These are phyloP conservation scores for Trametes punicea DNA, from an alignment of 768 basidiomycete genomes.

Conservation along the genomic window DNA sequence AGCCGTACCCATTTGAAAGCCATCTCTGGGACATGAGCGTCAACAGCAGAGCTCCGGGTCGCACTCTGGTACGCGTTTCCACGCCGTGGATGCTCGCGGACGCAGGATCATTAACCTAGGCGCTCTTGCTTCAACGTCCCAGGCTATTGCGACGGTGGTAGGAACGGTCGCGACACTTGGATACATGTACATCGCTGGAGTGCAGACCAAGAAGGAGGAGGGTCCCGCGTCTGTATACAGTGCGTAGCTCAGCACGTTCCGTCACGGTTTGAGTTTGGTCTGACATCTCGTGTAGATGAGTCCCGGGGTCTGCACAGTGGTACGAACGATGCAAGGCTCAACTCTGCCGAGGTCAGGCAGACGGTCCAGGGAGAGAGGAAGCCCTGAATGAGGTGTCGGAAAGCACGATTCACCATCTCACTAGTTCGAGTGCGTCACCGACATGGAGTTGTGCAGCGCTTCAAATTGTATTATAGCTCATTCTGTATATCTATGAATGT, in stretches of 20 bases:
- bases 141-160: constrained; percentile 7
- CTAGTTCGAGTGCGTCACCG: too few species aligned
- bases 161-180: constrained; percentile 3
- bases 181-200: constrained; percentile 22
- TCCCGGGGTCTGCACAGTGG: neutral
- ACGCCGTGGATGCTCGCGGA: neutral
- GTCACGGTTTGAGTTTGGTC: neutral
- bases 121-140: neutral
- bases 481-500: too few species aligned
- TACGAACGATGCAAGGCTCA: neutral
- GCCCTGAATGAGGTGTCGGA: neutral
- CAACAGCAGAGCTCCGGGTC: neutral
- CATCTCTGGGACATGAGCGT: neutral
- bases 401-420: too few species aligned
- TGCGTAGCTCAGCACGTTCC: neutral
- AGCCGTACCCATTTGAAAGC: neutral
- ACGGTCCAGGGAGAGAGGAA: neutral
- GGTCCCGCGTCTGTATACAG: constrained; percentile 21
- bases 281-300: neutral
- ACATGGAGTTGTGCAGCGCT: too few species aligned
- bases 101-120: neutral
- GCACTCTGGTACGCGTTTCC: neutral
- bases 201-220: constrained; percentile 21
- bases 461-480: too few species aligned
- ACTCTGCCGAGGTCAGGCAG: neutral